Conservation (phyloP, 2,329 filamentous ascomycete species). For the Bipolaris zeicola region DNA sequence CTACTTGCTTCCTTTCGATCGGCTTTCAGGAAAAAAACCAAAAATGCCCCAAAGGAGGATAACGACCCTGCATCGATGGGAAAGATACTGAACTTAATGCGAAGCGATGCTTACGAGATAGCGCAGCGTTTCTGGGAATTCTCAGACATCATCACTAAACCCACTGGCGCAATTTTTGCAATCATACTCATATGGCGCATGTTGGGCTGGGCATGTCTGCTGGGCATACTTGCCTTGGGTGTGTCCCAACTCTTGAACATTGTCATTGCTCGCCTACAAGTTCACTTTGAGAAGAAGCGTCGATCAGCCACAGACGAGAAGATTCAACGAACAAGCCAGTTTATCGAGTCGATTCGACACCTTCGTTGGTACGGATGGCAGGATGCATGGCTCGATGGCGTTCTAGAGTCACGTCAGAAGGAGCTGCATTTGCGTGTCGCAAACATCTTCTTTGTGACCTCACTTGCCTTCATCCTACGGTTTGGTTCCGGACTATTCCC, state of each 20-base stretch:
- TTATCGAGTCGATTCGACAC: slow-evolving; percentile 84
- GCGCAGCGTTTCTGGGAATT: slow-evolving; percentile 89
- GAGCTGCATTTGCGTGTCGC: slow-evolving; percentile 71
- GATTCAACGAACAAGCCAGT: slow-evolving; percentile 80
- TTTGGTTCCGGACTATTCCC: slow-evolving; percentile 77
- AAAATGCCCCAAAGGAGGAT: slow-evolving; percentile 35
- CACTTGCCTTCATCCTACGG: slow-evolving; percentile 72
- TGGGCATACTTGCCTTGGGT: slow-evolving; percentile 73
- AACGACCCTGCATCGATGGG: slow-evolving; percentile 77
- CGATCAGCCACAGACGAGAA: slow-evolving; percentile 76
- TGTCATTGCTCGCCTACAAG: slow-evolving; percentile 67
- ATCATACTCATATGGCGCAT: slow-evolving; percentile 76
- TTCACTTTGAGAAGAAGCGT: slow-evolving; percentile 73
- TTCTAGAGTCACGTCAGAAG: slow-evolving; percentile 69
- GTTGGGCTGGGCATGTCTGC: slow-evolving; percentile 77
- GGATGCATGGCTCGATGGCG: slow-evolving; percentile 71
- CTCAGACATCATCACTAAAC: slow-evolving; percentile 73
- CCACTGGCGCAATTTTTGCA: slow-evolving; percentile 76
- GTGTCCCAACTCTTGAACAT: slow-evolving; percentile 73
- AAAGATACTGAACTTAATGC: slow-evolving; percentile 87
- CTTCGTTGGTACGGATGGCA: slow-evolving; percentile 85
- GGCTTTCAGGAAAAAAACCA: slow-evolving; percentile 25
- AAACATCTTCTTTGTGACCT: slow-evolving; percentile 65
- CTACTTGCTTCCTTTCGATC: slow-evolving; percentile 18
- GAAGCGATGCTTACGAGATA: slow-evolving; percentile 80